These are phyloP conservation scores for Eleusine coracana DNA, from an alignment of 176 grass and related monocot genomes.

Conservation along the genomic window DNA sequence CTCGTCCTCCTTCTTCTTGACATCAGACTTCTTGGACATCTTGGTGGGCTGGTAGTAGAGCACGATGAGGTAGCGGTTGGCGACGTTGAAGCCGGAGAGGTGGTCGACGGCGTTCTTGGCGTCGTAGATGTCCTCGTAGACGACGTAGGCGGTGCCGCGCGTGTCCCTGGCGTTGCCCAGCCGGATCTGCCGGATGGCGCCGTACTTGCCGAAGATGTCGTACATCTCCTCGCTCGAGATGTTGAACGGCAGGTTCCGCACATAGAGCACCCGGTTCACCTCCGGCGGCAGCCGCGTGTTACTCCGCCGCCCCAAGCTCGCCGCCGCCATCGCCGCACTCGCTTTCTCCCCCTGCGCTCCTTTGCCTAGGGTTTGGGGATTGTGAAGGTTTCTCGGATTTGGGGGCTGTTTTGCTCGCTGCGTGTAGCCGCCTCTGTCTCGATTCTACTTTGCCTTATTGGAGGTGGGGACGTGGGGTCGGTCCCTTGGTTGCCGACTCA, in stretches of 20 bases:
- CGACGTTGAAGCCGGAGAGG: conserved; percentile 99
- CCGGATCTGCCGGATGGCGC: conserved; percentile 96
- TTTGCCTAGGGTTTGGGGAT: conserved; percentile 42
- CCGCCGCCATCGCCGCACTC: conserved; percentile 61
- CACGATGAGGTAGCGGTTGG: conserved; percentile 98
- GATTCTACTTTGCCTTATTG: not conserved
- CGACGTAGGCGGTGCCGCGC: conserved; percentile 91
- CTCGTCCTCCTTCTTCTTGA: conserved; percentile 97
- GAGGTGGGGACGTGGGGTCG: not conserved
- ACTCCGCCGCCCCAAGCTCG: conserved; percentile 67
- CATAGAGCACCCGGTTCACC: conserved; percentile 95
- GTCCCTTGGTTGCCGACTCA: conserved; percentile 15
- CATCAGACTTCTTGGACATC: conserved; percentile 93
- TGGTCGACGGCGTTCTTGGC: conserved; percentile 99
- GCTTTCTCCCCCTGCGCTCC: not conserved
- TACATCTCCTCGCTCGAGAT: conserved; percentile 99
- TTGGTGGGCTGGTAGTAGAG: conserved; percentile 96
- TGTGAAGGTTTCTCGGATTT: conserved; percentile 6
- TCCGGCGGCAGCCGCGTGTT: conserved; percentile 93
- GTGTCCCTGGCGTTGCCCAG: conserved; percentile 93
- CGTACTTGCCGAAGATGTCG: conserved; percentile 99
- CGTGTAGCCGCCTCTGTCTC: not conserved
- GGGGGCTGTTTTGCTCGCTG: not conserved
- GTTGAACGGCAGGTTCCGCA: conserved; percentile 99
- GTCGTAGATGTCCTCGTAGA: conserved; percentile 99